phyloP scores from a whole-genome alignment of 2,329 filamentous ascomycete species.

The Neofusicoccum laricinum region DNA sequence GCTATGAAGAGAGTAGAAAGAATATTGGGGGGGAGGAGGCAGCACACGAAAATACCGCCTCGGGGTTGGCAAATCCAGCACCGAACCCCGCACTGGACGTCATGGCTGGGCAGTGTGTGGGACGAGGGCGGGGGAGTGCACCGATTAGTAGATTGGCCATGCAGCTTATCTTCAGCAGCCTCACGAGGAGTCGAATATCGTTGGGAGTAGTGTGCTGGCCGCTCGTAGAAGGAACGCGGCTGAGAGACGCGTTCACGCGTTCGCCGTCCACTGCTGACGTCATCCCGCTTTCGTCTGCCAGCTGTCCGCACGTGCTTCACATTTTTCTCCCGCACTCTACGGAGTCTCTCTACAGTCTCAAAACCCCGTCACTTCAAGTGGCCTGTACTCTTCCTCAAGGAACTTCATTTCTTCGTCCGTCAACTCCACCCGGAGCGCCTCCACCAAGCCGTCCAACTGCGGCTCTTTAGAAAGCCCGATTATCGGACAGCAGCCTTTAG shows the following conservation, averaged over 20 bases:
- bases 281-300: no score
- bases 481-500: constrained; percentile 47
- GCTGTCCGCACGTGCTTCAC: no score
- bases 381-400: constrained; percentile 48
- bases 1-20: background rate
- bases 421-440: constrained; percentile 45
- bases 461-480: constrained; percentile 46
- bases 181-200: background rate
- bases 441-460: constrained; percentile 45
- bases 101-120: background rate
- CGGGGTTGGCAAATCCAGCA: background rate
- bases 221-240: no score
- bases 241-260: no score
- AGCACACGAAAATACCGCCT: background rate
- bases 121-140: background rate
- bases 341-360: no score
- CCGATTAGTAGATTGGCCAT: background rate
- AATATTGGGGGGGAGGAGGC: background rate
- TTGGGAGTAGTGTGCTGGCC: no score
- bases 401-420: constrained; percentile 50
- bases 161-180: background rate
- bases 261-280: no score
- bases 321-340: no score
- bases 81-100: background rate
- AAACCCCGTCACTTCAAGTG: background rate